Conservation (phyloP, 2,329 filamentous ascomycete species). For the Ilyonectria destructans region DNA sequence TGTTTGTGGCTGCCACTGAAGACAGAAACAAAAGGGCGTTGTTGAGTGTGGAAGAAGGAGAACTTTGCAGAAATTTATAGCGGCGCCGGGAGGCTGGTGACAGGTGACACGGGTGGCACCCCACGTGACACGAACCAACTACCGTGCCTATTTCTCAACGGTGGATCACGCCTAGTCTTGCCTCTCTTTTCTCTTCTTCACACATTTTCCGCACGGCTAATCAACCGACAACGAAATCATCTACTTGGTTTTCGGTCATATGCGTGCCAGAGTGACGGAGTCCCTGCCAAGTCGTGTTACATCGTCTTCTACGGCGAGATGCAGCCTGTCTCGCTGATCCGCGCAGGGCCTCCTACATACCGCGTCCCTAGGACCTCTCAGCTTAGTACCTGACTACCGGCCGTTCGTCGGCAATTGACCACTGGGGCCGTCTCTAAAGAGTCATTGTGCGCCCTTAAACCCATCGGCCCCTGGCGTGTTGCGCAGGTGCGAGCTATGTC, state of each 20-base stretch:
- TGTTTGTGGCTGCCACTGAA: not conserved
- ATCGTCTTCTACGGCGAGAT: conserved; percentile 42
- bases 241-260: conserved; percentile 72
- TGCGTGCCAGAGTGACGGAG: conserved; percentile 69
- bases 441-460: conserved; percentile 30
- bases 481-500: not conserved
- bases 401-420: conserved; percentile 13
- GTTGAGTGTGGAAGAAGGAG: conserved; percentile 7
- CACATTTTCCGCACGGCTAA: conserved; percentile 72
- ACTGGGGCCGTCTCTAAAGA: not conserved
- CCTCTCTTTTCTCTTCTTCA: conserved; percentile 47
- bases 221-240: conserved; percentile 70
- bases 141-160: conserved; percentile 10
- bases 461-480: conserved; percentile 16
- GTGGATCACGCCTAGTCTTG: not conserved
- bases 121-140: conserved; percentile 48
- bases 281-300: conserved; percentile 47
- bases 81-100: conserved; percentile 28
- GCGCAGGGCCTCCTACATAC: conserved; percentile 54
- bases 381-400: conserved; percentile 4
- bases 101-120: conserved; percentile 23
- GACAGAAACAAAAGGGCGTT: conserved; percentile 1
- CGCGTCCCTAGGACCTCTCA: conserved; percentile 6
- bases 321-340: conserved; percentile 44
- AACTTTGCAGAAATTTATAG: conserved; percentile 35